Percentiles rank a stretch among this genome's conserved stretches.
phyloP scores from a whole-genome alignment of 768 basidiomycete genomes.

The Basidioascus undulatus region DNA sequence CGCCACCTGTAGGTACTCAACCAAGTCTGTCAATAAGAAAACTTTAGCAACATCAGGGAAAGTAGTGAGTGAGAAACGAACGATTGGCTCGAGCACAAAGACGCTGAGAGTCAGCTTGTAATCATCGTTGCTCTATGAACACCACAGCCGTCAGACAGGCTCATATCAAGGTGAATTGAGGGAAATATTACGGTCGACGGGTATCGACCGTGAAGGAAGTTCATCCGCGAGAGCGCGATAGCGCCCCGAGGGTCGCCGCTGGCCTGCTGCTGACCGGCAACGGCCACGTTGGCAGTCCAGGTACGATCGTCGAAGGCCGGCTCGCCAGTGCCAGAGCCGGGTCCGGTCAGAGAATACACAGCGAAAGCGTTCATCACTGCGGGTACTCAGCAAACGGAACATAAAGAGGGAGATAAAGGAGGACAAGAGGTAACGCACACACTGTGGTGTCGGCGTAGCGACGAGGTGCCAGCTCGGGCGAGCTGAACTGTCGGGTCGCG shows the following conservation, averaged over 20 bases:
- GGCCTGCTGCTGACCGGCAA: too few relatives aligned
- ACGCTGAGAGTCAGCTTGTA: slow-evolving; percentile 23
- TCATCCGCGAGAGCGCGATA: slow-evolving; percentile 23
- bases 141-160: background rate
- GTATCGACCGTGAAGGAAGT: slow-evolving; percentile 25
- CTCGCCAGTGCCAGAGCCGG: background rate
- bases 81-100: slow-evolving; percentile 22
- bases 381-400: slow-evolving; percentile 19
- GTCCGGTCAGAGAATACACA: background rate
- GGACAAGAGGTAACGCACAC: slow-evolving; percentile 9
- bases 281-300: slow-evolving; percentile 10
- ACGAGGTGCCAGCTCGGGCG: slow-evolving; percentile 20
- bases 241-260: slow-evolving; percentile 24
- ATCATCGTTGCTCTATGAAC: slow-evolving; percentile 22
- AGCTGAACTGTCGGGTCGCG: slow-evolving; percentile 23
- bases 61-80: slow-evolving; percentile 15
- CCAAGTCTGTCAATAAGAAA: slow-evolving; percentile 18
- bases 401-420: background rate
- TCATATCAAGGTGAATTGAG: background rate
- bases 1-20: slow-evolving; percentile 26
- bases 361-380: slow-evolving; percentile 22
- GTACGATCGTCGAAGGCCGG: slow-evolving; percentile 13
- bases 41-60: too few relatives aligned
- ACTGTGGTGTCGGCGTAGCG: slow-evolving; percentile 32
- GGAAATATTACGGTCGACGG: slow-evolving; percentile 23